Evolutionary conservation across 768 basidiomycete species (phyloP), one percentile per base, ranked within the genome.

Genomic region (Cubamyces sp.): DNA sequence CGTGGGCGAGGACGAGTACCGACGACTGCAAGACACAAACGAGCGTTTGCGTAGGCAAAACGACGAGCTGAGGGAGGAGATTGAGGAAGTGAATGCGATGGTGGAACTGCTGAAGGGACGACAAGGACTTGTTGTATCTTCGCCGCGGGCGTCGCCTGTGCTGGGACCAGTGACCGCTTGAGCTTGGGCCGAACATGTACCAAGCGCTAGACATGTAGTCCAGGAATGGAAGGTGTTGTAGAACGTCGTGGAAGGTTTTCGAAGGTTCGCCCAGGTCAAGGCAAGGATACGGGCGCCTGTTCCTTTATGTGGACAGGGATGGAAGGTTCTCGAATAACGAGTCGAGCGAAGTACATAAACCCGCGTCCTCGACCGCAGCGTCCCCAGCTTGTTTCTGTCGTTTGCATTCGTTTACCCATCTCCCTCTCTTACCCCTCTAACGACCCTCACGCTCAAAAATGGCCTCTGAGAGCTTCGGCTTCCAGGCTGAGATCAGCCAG

Each of bases 401-500:
- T 47, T 40, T 39, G 45, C 56, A 53, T 48, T 48, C 60, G 49
- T 54, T 53, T 14, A 42, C 54, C 53, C 45, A 58, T 57, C 28
- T 57, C 18, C 16, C 54, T 37, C 56, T 23, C 52, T 57, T 30
- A 26, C 60, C 40, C 64, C 60, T 63, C 16, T 70, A 70, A 65
- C 67, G 67, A 42, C 23, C 45, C 34, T 39, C 30, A 42, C 25
- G 41, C 64, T 57, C 66, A 62, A 74, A 74, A 78, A 90, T 91
- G 90, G 85, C 89, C 71, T 78, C 87, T 61, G 92, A 94, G 81
- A 88, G 87, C 81, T 94, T 94, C 78, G 92, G 92, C 77, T 96
- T 96, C 88, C 94, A 98, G 78, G 96, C 96, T 76, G 96, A 98
- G 86, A 98, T 99, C 87, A 91, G 90, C 76, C 97, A 98, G 81